phyloP scores from a whole-genome alignment of 225 moss, liverwort and hornwort species.

The Neckera pumila region DNA sequence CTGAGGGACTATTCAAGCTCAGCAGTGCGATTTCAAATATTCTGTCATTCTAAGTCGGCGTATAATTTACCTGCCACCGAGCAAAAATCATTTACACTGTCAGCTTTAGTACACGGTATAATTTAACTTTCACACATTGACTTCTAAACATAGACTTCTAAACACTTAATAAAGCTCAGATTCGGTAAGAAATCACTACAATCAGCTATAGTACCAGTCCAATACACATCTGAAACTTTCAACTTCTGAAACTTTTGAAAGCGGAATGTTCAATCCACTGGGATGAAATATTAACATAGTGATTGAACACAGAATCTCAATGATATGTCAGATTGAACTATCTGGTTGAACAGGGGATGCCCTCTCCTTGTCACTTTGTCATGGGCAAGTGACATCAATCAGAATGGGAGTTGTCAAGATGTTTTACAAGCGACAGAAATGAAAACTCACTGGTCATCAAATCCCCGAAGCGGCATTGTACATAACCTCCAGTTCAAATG shows the following conservation, averaged over 20 bases:
- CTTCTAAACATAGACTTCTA: not conserved
- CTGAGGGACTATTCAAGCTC: not conserved
- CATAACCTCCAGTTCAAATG: not conserved
- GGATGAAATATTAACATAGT: not conserved
- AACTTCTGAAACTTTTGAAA: too few relatives aligned
- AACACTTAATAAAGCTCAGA: not conserved
- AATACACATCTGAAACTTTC: too few relatives aligned
- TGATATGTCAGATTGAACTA: not conserved
- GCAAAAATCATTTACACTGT: not conserved
- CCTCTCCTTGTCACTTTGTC: not conserved
- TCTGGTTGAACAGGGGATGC: not conserved
- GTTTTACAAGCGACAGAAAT: not conserved
- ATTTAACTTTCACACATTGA: not conserved
- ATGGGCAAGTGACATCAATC: not conserved
- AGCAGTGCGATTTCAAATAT: not conserved
- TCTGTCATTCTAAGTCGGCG: not conserved
- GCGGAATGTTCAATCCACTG: not conserved
- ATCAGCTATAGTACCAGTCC: not conserved
- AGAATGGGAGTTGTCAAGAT: not conserved
- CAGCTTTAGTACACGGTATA: not conserved
- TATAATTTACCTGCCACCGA: not conserved
- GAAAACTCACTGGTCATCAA: not conserved
- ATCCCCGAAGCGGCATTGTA: not conserved
- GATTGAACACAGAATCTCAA: not conserved
- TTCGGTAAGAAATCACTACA: not conserved